Evolutionary conservation across 768 basidiomycete species (phyloP).

Genomic region (Coprinopsis sp.): DNA sequence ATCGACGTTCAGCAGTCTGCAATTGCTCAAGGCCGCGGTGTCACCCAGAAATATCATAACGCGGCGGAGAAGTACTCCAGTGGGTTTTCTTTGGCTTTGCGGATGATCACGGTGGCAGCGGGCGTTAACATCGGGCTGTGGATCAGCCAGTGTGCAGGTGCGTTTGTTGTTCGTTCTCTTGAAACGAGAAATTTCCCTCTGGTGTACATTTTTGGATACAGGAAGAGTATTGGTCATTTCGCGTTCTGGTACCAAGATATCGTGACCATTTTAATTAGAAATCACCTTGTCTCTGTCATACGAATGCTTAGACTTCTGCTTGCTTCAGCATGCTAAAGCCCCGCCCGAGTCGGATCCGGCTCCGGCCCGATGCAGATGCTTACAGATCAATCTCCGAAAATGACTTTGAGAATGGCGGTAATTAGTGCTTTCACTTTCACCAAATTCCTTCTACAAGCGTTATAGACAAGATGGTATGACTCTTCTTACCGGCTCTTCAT

Average conservation of each 20-base stretch:
- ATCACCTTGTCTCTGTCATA: background rate
- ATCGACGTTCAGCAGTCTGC: slow-evolving; percentile 50
- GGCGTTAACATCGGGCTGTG: slow-evolving; percentile 85
- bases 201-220: slow-evolving; percentile 72
- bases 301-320: too few species aligned
- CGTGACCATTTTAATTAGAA: background rate
- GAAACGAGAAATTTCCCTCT: background rate
- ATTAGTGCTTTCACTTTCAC: background rate
- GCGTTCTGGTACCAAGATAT: slow-evolving; percentile 68
- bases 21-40: slow-evolving; percentile 69
- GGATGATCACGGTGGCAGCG: slow-evolving; percentile 80
- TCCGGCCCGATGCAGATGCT: slow-evolving; percentile 1
- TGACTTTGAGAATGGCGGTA: background rate
- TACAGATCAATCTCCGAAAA: slow-evolving; percentile 5
- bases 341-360: background rate
- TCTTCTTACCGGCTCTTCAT: background rate
- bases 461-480: too few species aligned
- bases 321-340: too few species aligned
- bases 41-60: slow-evolving; percentile 55
- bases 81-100: slow-evolving; percentile 73
- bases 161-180: slow-evolving; percentile 8
- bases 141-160: slow-evolving; percentile 65
- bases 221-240: slow-evolving; percentile 71
- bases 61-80: slow-evolving; percentile 69
- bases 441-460: background rate